Evolutionary conservation across 2,329 filamentous ascomycete genomes (phyloP).

Genomic region (Westerdykella aurantiaca): DNA sequence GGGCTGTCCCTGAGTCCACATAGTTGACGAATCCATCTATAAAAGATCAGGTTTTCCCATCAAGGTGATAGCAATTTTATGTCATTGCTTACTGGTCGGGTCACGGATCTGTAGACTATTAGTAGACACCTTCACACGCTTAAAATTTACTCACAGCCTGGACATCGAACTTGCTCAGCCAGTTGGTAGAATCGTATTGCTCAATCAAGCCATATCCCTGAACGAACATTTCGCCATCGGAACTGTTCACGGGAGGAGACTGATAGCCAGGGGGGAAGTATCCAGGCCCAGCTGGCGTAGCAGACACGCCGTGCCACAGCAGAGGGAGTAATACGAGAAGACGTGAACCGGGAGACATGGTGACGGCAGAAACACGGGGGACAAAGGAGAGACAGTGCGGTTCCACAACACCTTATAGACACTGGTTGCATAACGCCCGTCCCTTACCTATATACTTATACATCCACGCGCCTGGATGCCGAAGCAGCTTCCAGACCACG

Average conservation of each 20-base stretch:
- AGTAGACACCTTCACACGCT: not conserved
- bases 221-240: conserved; percentile 6
- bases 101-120: conserved; percentile 26
- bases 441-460: conserved; percentile 10
- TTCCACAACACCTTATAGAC: conserved; percentile 4
- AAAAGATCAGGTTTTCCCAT: not conserved
- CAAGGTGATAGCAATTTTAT: not conserved
- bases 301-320: conserved; percentile 16
- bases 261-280: conserved; percentile 19
- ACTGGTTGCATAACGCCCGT: conserved; percentile 1
- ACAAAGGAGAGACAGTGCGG: not conserved
- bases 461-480: not conserved
- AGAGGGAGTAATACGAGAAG: conserved; percentile 12
- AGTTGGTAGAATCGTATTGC: conserved; percentile 36
- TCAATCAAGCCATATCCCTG: conserved; percentile 29
- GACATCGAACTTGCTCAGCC: conserved; percentile 34
- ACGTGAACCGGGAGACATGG: conserved; percentile 10
- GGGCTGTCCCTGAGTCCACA: conserved; percentile 28
- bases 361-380: conserved; percentile 2
- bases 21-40: conserved; percentile 37
- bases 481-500: not conserved
- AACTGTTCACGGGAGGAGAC: conserved; percentile 5
- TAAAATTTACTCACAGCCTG: conserved; percentile 16
- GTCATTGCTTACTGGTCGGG: conserved; percentile 25
- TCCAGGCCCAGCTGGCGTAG: conserved; percentile 18